phyloP scores from a whole-genome alignment of 2,329 filamentous ascomycete species.

The Microdochium nivale region DNA sequence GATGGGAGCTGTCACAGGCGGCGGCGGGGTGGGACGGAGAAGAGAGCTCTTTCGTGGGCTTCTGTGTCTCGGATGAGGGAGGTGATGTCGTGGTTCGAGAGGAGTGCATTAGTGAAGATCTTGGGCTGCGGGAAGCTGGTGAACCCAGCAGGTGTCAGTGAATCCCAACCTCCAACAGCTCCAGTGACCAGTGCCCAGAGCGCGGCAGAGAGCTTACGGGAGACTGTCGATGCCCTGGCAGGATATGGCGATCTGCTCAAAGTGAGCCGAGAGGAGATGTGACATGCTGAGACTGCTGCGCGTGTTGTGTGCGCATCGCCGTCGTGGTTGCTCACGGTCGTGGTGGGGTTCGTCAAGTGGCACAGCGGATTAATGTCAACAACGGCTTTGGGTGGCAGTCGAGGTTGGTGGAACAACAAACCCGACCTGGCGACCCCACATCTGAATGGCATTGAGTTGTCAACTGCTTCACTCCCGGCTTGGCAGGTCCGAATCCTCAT shows the following conservation, averaged over 20 bases:
- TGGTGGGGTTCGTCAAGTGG: neutral
- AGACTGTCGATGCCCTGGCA: conserved; percentile 68
- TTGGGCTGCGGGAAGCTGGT: conserved; percentile 79
- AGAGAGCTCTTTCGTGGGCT: conserved; percentile 85
- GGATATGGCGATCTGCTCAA: conserved; percentile 71
- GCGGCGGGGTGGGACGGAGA: conserved; percentile 74
- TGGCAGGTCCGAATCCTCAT: neutral
- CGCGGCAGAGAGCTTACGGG: conserved; percentile 41
- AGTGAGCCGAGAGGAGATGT: conserved; percentile 53
- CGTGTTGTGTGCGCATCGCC: neutral
- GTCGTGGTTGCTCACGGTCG: neutral
- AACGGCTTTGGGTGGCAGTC: too few species aligned
- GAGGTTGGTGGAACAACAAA: neutral
- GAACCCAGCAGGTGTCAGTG: too few species aligned
- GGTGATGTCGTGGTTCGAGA: conserved; percentile 86
- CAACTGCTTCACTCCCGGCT: neutral
- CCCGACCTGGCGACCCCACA: neutral
- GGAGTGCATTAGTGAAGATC: conserved; percentile 89
- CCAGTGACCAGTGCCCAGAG: neutral
- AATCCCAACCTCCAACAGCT: conserved; percentile 4
- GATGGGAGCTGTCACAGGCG: conserved; percentile 33
- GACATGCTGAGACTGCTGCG: conserved; percentile 46
- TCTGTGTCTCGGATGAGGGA: conserved; percentile 92
- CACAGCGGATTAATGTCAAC: neutral
- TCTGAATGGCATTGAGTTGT: neutral